phyloP scores from a whole-genome alignment of 148 eudicot genomes.

The Rhododendron henanense region DNA sequence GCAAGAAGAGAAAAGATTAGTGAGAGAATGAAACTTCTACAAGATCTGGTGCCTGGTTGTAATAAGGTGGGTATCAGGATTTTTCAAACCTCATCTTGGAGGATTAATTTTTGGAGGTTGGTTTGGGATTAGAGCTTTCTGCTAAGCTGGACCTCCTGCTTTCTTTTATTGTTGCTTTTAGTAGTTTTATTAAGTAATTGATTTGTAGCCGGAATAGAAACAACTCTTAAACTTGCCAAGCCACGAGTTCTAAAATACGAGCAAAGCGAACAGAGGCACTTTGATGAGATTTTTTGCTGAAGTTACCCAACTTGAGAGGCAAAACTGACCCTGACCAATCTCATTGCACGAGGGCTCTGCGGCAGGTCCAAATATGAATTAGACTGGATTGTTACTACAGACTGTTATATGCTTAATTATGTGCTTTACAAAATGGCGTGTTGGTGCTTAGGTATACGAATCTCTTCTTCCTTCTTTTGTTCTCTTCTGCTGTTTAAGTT shows the following conservation, averaged over 20 bases:
- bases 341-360: background rate
- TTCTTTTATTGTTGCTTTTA: background rate
- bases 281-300: background rate
- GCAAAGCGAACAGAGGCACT: background rate
- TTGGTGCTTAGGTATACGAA: background rate
- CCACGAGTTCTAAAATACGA: background rate
- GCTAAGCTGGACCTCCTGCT: background rate
- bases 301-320: background rate
- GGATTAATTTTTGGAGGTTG: background rate
- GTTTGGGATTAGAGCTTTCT: background rate
- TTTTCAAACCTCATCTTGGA: constrained; percentile 1
- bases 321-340: background rate
- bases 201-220: background rate
- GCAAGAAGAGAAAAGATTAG: constrained; percentile 94
- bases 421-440: background rate
- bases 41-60: constrained; percentile 89
- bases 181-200: background rate
- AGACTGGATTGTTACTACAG: background rate
- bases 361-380: background rate
- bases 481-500: background rate
- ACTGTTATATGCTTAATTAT: background rate
- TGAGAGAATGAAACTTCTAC: constrained; percentile 86
- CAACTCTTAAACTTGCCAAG: background rate
- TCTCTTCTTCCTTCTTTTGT: background rate
- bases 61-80: constrained; percentile 45